These are phyloP conservation scores for Ophiostoma australiae DNA, from an alignment of 2,329 filamentous ascomycete species.

Conservation along the genomic window DNA sequence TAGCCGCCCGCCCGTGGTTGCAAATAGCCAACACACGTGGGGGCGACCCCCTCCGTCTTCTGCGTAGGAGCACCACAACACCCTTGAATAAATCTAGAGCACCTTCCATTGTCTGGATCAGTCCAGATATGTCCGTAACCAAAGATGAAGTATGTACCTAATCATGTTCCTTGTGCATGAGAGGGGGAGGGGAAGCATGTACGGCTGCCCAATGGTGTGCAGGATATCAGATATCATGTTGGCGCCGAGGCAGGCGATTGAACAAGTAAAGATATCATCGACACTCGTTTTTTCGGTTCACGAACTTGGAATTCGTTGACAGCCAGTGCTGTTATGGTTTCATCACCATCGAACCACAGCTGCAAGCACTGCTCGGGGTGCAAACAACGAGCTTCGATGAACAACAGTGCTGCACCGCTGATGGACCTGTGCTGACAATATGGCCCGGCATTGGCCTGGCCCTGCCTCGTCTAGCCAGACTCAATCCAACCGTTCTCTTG, in stretches of 20 bases:
- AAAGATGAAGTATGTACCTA: background rate
- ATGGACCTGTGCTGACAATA: background rate
- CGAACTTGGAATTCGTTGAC: background rate
- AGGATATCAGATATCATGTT: background rate
- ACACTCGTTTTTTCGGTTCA: background rate
- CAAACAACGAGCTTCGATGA: background rate
- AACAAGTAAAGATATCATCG: background rate
- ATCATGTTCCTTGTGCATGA: background rate
- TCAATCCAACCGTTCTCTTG: background rate
- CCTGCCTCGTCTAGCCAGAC: background rate
- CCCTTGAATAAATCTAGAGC: background rate
- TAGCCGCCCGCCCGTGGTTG: background rate
- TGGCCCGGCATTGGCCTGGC: background rate
- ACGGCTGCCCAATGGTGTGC: background rate
- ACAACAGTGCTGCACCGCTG: background rate
- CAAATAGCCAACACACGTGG: slow-evolving; percentile 4
- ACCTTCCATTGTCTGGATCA: background rate
- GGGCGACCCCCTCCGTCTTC: background rate
- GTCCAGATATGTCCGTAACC: background rate
- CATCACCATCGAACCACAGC: background rate
- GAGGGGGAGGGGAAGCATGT: background rate
- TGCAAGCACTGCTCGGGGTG: background rate
- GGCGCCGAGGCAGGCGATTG: background rate
- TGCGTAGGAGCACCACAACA: background rate
- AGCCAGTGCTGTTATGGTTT: background rate